Evolutionary conservation across 371 early-diverging fungal species (phyloP), one percentile per base, ranked within the genome.

Genomic region (Fennellomyces sp.): DNA sequence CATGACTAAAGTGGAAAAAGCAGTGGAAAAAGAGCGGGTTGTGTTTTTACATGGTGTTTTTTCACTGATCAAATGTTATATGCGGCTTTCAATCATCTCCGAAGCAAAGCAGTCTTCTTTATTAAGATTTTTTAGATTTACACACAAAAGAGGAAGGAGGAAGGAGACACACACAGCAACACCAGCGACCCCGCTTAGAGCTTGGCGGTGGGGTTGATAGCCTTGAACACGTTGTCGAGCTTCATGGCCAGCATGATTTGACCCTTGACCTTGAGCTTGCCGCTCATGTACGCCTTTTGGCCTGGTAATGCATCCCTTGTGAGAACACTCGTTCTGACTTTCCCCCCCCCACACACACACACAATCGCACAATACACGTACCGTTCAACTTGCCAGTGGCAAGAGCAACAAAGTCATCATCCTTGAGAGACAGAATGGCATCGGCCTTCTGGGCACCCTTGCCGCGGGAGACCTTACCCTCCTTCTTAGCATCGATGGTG

Each of bases 211-310:
- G 74, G 68, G 33, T 73, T 70, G 47, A 78, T 64, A 48, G 65
- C 39, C 79, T 83, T 76, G 75, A 83, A 80, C 63, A 86, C 76
- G 51, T 71, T 81, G 42, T 91, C 93, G 41, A 94, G 84, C 78
- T 92, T 88, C 70, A 86, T 87, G 49, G 89, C 89, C 58, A 88
- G 83, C 92, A 93, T 92, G 64, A 96, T 87, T 69, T 93, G 86
- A 52, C 97, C 97, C 85, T 94, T 93, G 66, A 93, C 75, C 70
- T 82, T 80, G 68, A 95, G 85, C 75, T 89, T 94, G 58, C 95
- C 94, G 12, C 77, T 68, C 90, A 93, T 93, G 69, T 92, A 95
- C 17, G 93, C 94, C 70, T 77, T 80, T 74, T 80, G 80, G 53
- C 79, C 78, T 74, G n/a, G n/a, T n/a, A n/a, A n/a, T n/a, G n/a